phyloP scores from a whole-genome alignment of 305 asterid genomes.

The Fraxinus xanthoxyloides region DNA sequence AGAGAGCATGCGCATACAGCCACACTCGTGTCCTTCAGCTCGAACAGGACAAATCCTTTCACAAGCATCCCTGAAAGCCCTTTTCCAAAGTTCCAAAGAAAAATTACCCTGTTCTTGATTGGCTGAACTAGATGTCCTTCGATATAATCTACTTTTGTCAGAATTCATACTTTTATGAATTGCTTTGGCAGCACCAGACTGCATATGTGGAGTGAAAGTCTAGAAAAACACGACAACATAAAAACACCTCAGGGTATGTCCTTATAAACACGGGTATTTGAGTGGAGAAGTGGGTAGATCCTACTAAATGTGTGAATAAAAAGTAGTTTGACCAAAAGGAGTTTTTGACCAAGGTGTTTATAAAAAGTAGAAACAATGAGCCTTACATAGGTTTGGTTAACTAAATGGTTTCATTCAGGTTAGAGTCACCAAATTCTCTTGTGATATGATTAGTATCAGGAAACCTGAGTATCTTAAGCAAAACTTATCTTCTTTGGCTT shows the following conservation, averaged over 20 bases:
- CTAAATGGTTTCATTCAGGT: slow-evolving; percentile 10
- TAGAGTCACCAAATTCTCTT: not conserved
- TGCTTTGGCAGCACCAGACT: slow-evolving; percentile 58
- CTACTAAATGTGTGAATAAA: not conserved
- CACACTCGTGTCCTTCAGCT: slow-evolving; percentile 84
- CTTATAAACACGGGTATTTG: not conserved
- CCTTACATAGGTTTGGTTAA: not conserved
- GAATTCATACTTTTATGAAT: slow-evolving; percentile 35
- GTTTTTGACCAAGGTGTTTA: not conserved
- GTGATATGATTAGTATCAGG: not conserved
- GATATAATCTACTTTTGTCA: slow-evolving; percentile 32
- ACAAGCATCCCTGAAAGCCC: slow-evolving; percentile 80
- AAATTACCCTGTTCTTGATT: slow-evolving; percentile 49
- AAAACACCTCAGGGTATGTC: not conserved
- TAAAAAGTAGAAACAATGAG: not conserved
- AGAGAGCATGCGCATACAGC: slow-evolving; percentile 74
- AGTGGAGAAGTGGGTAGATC: not conserved
- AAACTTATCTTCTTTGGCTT: not conserved
- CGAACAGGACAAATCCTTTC: slow-evolving; percentile 89
- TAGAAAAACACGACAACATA: slow-evolving; percentile 24
- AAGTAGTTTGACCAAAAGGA: not conserved
- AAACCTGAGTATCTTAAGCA: slow-evolving; percentile 7
- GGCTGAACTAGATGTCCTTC: slow-evolving; percentile 43
- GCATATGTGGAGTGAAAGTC: slow-evolving; percentile 90
- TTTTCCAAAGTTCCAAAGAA: slow-evolving; percentile 78